A percentile compares a stretch with the other conserved stretches of the same genome.
Evolutionary conservation across 2,329 filamentous ascomycete species (phyloP).

Genomic region (Pseudocercospora macadamiae): DNA sequence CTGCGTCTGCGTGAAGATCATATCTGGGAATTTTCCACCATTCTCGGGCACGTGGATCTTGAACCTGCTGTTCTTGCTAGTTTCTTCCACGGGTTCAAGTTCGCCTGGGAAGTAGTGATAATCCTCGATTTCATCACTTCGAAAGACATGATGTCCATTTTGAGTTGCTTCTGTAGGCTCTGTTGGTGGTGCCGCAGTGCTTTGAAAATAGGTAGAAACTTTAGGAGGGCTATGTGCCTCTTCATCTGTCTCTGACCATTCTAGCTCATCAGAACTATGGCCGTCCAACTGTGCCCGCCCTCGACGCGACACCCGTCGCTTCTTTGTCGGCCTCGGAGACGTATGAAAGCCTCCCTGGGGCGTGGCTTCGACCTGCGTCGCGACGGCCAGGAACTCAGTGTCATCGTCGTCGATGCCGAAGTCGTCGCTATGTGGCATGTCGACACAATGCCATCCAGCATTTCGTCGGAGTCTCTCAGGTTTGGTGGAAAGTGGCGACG

Average conservation of each 20-base stretch:
- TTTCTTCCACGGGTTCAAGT: conserved; percentile 18
- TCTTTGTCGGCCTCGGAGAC: conserved; percentile 39
- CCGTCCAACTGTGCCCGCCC: conserved; percentile 30
- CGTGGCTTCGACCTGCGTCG: conserved; percentile 36
- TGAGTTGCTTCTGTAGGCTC: conserved; percentile 12
- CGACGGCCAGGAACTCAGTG: conserved; percentile 35
- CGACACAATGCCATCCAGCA: conserved; percentile 10
- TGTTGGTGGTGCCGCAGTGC: conserved; percentile 5
- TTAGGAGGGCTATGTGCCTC: conserved; percentile 25
- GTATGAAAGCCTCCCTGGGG: conserved; percentile 35
- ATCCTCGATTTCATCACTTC: conserved; percentile 23
- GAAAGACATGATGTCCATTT: conserved; percentile 10
- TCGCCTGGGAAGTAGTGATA: conserved; percentile 35
- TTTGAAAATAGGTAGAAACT: conserved; percentile 10
- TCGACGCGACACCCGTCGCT: conserved; percentile 27
- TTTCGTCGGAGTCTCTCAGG: conserved; percentile 4
- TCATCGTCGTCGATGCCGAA: conserved; percentile 39
- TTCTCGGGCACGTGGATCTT: conserved; percentile 48
- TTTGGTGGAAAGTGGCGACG: conserved; percentile 11
- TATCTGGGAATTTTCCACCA: conserved; percentile 44
- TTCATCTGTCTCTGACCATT: conserved; percentile 27
- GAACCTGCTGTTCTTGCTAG: conserved; percentile 42
- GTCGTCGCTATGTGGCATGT: conserved; percentile 38
- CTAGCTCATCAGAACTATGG: conserved; percentile 25
- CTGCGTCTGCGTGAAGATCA: conserved; percentile 50